Percentiles rank a stretch among this genome's conserved stretches.
These are phyloP conservation scores for Venturia oleaginea DNA, from an alignment of 2,329 filamentous ascomycete species.

Conservation along the genomic window DNA sequence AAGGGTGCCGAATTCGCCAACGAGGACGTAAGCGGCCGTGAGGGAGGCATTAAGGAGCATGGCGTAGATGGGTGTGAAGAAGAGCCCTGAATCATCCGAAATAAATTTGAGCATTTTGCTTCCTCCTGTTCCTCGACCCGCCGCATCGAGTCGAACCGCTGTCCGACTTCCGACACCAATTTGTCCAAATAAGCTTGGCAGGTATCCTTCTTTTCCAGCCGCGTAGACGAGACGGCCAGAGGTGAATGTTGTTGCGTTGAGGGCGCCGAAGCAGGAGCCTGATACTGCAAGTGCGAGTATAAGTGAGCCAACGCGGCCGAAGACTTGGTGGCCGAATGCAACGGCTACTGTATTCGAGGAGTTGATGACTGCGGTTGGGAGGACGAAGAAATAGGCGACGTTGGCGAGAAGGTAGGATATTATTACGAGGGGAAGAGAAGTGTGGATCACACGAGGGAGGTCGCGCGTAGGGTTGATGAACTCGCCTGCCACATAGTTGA, in stretches of 20 bases:
- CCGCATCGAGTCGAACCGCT: conserved; percentile 23
- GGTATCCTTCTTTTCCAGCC: conserved; percentile 89
- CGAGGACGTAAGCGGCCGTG: conserved; percentile 66
- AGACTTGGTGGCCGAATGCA: conserved; percentile 81
- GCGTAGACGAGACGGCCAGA: conserved; percentile 86
- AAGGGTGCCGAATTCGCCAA: conserved; percentile 85
- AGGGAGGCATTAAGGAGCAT: conserved; percentile 71
- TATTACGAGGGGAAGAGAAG: conserved; percentile 91
- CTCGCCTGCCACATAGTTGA: conserved; percentile 95
- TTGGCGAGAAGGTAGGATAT: conserved; percentile 85
- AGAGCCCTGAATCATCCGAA: conserved; percentile 72
- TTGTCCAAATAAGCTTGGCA: conserved; percentile 73
- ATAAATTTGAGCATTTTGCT: conserved; percentile 49
- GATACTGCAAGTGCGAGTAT: conserved; percentile 82
- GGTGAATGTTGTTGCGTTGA: conserved; percentile 93
- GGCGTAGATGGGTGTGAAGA: conserved; percentile 90
- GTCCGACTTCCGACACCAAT: conserved; percentile 56
- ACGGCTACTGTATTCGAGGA: conserved; percentile 92
- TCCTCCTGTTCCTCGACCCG: neutral
- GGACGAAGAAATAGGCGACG: conserved; percentile 85
- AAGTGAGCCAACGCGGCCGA: conserved; percentile 73
- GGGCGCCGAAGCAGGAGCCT: conserved; percentile 84
- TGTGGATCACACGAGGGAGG: conserved; percentile 89
- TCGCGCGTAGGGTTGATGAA: conserved; percentile 88
- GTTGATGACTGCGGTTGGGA: conserved; percentile 72